Evolutionary conservation across 495 filamentous ascomycete genomes (phyloP).

Genomic region (Aspergillus sparsus): DNA sequence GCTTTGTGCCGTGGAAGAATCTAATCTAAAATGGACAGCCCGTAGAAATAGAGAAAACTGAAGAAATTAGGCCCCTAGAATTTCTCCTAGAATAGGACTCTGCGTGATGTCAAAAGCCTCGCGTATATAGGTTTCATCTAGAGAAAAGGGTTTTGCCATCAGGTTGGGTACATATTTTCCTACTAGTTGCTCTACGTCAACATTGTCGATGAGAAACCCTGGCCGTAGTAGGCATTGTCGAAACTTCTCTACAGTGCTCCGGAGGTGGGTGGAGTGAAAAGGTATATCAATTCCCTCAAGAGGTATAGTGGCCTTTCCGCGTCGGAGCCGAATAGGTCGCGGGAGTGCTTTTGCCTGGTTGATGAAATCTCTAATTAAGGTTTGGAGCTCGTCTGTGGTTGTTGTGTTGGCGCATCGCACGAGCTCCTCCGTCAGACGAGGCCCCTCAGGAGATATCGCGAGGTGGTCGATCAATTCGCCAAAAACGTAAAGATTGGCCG

Average conservation of each 20-base stretch:
- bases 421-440: constrained; percentile 5
- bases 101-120: constrained; percentile 79
- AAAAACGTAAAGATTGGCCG: constrained; percentile 24
- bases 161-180: constrained; percentile 41
- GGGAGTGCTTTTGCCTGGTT: constrained; percentile 11
- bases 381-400: neutral
- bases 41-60: too few species aligned
- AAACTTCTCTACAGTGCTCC: constrained; percentile 30
- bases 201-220: constrained; percentile 32
- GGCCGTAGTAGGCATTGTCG: constrained; percentile 33
- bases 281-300: constrained; percentile 47
- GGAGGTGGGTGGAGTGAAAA: constrained; percentile 42
- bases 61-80: constrained; percentile 12
- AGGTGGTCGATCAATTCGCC: constrained; percentile 25
- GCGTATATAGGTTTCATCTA: constrained; percentile 88
- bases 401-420: neutral
- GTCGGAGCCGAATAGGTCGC: constrained; percentile 27
- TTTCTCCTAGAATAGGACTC: constrained; percentile 24
- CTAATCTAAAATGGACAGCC: too few species aligned
- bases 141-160: constrained; percentile 49
- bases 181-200: constrained; percentile 23
- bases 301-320: constrained; percentile 37
- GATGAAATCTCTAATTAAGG: constrained; percentile 8
- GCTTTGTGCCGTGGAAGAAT: neutral
- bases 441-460: constrained; percentile 8